phyloP scores from a whole-genome alignment of 495 filamentous ascomycete species.

The Hyaloscypha finlandica region DNA sequence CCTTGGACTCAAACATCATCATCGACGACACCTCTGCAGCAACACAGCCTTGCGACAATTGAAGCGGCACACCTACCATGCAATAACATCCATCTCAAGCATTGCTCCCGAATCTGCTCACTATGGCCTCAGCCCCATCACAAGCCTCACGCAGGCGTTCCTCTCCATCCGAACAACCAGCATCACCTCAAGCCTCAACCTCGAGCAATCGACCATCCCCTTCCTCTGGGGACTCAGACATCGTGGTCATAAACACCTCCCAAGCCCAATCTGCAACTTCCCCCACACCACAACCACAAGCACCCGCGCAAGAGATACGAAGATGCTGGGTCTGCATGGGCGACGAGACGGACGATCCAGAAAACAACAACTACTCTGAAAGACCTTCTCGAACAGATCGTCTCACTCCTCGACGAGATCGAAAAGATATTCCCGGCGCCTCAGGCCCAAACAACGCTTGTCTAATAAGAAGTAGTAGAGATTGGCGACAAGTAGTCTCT shows the following conservation, averaged over 20 bases:
- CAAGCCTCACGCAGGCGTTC: conserved; percentile 17
- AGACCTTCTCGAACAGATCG: conserved; percentile 27
- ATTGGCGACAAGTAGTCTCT: conserved; percentile 25
- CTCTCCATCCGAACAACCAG: background rate
- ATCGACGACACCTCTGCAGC: background rate
- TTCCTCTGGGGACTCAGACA: background rate
- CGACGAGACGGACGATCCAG: conserved; percentile 77
- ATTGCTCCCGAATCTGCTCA: background rate
- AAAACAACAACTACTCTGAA: conserved; percentile 43
- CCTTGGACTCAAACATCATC: background rate
- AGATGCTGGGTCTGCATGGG: conserved; percentile 91
- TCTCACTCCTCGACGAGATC: conserved; percentile 31
- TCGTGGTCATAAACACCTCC: background rate
- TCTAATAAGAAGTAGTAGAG: conserved; percentile 25
- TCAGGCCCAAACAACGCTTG: conserved; percentile 19
- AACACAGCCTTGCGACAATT: background rate
- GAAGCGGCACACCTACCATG: background rate
- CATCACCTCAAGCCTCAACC: background rate
- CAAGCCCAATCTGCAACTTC: background rate
- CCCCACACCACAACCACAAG: conserved; percentile 17
- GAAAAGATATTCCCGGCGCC: conserved; percentile 32
- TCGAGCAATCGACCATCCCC: background rate
- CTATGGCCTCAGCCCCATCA: conserved; percentile 15
- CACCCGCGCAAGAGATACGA: conserved; percentile 14
- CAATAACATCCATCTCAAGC: background rate